Evolutionary conservation across 306 rosid genomes (phyloP).

Genomic region (Pachyrhizus erosus): DNA sequence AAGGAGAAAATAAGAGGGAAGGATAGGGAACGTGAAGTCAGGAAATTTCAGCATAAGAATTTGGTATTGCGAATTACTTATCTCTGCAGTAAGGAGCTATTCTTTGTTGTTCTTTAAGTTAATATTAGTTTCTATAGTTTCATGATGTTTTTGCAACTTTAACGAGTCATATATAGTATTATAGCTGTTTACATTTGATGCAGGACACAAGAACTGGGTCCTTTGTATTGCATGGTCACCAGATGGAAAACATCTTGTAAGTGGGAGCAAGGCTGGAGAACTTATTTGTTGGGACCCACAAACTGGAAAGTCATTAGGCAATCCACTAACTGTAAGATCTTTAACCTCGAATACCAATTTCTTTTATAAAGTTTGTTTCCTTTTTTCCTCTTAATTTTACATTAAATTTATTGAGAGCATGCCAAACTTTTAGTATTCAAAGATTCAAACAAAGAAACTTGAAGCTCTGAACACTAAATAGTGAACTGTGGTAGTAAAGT

Average conservation of each 20-base stretch:
- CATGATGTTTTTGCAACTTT: neutral
- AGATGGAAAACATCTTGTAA: constrained; percentile 88
- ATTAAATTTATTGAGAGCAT: neutral
- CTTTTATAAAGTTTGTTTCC: constrained; percentile 4
- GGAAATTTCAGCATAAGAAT: neutral
- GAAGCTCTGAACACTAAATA: neutral
- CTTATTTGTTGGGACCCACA: constrained; percentile 92
- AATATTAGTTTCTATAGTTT: constrained; percentile 21
- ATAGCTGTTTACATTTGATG: constrained; percentile 12
- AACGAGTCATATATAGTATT: neutral
- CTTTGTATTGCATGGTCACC: constrained; percentile 97
- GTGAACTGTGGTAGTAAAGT: neutral
- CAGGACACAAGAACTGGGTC: constrained; percentile 96
- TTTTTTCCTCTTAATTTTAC: constrained; percentile 2
- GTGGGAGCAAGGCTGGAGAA: constrained; percentile 95
- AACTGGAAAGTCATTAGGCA: constrained; percentile 82
- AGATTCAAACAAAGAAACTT: neutral
- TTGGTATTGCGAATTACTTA: neutral
- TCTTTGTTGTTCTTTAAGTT: neutral
- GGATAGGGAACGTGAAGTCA: neutral
- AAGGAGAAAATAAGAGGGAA: neutral
- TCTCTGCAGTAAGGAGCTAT: constrained; percentile 2
- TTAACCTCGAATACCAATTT: constrained; percentile 24
- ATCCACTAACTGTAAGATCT: constrained; percentile 64
- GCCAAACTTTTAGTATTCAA: neutral